phyloP scores from a whole-genome alignment of 2,329 filamentous ascomycete species.

The Xylaria sp. region DNA sequence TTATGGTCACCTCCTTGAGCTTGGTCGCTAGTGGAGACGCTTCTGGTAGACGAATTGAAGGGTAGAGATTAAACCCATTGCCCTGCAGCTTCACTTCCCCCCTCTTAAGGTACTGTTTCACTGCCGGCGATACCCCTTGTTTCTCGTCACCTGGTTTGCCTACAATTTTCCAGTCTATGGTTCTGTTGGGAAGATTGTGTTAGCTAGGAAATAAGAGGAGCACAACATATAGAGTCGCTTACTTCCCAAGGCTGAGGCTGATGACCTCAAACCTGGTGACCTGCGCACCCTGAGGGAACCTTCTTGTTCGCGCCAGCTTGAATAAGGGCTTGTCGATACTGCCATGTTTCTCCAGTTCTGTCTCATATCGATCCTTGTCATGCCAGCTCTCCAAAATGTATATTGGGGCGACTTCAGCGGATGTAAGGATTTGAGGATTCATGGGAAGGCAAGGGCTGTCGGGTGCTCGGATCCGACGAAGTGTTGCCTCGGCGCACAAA shows the following conservation, averaged over 20 bases:
- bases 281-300: constrained; percentile 24
- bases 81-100: constrained; percentile 41
- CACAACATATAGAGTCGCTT: constrained; percentile 27
- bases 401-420: constrained; percentile 40
- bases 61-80: constrained; percentile 44
- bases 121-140: constrained; percentile 38
- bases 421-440: constrained; percentile 33
- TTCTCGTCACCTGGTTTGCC: constrained; percentile 45
- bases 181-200: constrained; percentile 41
- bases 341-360: constrained; percentile 27
- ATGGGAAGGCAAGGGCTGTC: constrained; percentile 40
- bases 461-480: constrained; percentile 37
- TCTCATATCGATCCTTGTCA: constrained; percentile 36
- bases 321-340: constrained; percentile 19
- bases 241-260: constrained; percentile 51
- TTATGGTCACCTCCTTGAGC: constrained; percentile 50
- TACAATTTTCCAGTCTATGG: constrained; percentile 54
- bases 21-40: constrained; percentile 32
- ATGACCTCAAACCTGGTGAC: constrained; percentile 44
- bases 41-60: constrained; percentile 41
- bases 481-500: constrained; percentile 20
- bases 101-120: constrained; percentile 43
- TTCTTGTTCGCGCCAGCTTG: constrained; percentile 31
- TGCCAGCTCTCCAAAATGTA: constrained; percentile 43
- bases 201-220: constrained; percentile 23